phyloP scores from a whole-genome alignment of 1,139 yeast species.

The Candida sp. region DNA sequence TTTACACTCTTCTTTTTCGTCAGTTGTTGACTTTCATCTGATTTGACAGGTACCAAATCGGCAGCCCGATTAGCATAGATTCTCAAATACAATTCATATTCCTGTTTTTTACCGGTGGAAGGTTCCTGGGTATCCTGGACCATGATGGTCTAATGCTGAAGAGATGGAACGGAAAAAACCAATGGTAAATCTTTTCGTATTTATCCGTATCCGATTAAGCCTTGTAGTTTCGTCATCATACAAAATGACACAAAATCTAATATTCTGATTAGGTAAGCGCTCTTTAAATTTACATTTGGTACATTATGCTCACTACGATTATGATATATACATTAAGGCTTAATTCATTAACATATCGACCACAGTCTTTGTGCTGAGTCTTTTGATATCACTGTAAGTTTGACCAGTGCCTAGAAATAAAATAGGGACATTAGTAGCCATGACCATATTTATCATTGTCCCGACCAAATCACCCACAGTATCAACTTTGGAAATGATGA shows the following conservation, averaged over 20 bases:
- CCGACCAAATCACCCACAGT: conserved; percentile 98
- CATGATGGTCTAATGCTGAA: neutral
- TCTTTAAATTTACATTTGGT: too few relatives aligned
- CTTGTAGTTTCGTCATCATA: too few relatives aligned
- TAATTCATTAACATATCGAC: conserved; percentile 73
- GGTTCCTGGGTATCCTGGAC: neutral
- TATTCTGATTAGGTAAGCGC: too few relatives aligned
- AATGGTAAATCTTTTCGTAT: too few relatives aligned
- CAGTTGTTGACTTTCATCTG: conserved; percentile 4
- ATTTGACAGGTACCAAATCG: conserved; percentile 20
- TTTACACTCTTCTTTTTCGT: conserved; percentile 19
- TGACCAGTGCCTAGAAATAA: conserved; percentile 97
- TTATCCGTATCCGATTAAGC: too few relatives aligned
- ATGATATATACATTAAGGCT: neutral
- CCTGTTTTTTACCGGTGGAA: neutral
- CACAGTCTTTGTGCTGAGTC: conserved; percentile 91
- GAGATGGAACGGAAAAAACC: too few relatives aligned
- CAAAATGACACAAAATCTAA: too few relatives aligned
- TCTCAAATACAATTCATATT: conserved; percentile 17
- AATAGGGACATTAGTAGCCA: conserved; percentile 94
- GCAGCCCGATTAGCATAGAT: conserved; percentile 40
- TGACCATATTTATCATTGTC: conserved; percentile 96
- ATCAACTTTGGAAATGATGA: conserved; percentile 92
- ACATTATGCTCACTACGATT: too few relatives aligned
- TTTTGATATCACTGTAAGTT: conserved; percentile 90